Evolutionary conservation across 2,329 filamentous ascomycete genomes (phyloP).

Genomic region (Exophiala aquamarina): DNA sequence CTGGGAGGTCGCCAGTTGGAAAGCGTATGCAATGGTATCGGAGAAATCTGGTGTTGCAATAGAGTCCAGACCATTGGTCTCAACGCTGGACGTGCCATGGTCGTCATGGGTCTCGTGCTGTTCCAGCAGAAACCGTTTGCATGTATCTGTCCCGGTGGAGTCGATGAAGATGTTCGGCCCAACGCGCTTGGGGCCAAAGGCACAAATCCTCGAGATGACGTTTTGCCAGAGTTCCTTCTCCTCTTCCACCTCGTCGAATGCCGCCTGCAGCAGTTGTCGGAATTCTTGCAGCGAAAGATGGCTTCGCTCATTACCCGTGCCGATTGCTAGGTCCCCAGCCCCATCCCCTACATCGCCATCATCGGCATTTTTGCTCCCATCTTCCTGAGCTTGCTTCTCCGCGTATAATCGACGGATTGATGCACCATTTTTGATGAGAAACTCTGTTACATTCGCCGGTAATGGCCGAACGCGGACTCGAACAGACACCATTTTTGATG

Average conservation of each 20-base stretch:
- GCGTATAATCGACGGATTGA: conserved; percentile 79
- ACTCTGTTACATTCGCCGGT: conserved; percentile 76
- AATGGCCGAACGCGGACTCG: conserved; percentile 76
- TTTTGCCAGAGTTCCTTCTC: conserved; percentile 75
- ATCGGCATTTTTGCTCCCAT: conserved; percentile 37
- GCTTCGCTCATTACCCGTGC: conserved; percentile 54
- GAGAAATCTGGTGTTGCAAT: conserved; percentile 64
- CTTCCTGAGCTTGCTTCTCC: conserved; percentile 59
- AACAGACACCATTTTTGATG: conserved; percentile 82
- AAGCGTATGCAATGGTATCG: conserved; percentile 90
- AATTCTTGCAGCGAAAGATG: conserved; percentile 73
- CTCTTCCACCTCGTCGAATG: conserved; percentile 70
- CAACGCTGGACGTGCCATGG: conserved; percentile 9
- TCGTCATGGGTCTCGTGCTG: conserved; percentile 27
- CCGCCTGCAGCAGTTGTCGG: conserved; percentile 66
- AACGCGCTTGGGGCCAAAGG: conserved; percentile 81
- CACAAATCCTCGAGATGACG: conserved; percentile 76
- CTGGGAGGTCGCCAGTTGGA: conserved; percentile 86
- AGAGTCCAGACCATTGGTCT: conserved; percentile 24
- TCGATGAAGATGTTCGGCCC: conserved; percentile 92
- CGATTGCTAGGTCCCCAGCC: conserved; percentile 28
- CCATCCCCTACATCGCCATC: conserved; percentile 41
- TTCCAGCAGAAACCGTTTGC: conserved; percentile 61
- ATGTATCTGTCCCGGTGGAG: conserved; percentile 68
- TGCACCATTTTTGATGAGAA: conserved; percentile 75